These are phyloP conservation scores for Phaffia rhodozyma DNA, from an alignment of 1,284 basidiomycete species.

Conservation along the genomic window DNA sequence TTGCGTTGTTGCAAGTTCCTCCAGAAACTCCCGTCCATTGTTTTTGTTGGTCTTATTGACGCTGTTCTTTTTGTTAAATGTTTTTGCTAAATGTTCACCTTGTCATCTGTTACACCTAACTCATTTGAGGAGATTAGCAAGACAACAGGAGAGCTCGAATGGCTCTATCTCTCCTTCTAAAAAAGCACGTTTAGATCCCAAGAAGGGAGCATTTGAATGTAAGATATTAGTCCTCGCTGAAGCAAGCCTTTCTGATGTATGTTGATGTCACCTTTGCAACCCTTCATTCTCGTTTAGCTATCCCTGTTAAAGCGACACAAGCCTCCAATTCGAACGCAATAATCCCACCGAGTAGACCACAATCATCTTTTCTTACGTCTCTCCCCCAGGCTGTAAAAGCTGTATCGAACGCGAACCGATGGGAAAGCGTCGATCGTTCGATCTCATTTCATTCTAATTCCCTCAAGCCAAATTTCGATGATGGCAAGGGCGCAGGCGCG, in stretches of 20 bases:
- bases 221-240: not conserved
- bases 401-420: not conserved
- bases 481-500: slow-evolving; percentile 1
- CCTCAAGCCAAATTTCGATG: not conserved
- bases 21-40: not conserved
- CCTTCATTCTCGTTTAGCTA: not conserved
- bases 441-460: not conserved
- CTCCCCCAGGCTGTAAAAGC: not conserved
- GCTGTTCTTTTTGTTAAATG: not conserved
- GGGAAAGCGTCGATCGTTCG: not conserved
- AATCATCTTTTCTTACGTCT: not conserved
- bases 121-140: not conserved
- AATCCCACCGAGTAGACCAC: not conserved
- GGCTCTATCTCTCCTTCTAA: no score
- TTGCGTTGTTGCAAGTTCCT: not conserved
- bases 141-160: not conserved
- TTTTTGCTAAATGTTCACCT: not conserved
- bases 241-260: no score
- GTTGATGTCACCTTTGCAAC: not conserved
- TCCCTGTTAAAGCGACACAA: not conserved
- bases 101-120: not conserved
- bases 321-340: not conserved
- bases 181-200: not conserved
- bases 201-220: not conserved
- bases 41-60: not conserved